Evolutionary conservation across 805 yeast species (phyloP), one percentile per base, ranked within the genome.

Genomic region (Sporopachydermia lactativora): DNA sequence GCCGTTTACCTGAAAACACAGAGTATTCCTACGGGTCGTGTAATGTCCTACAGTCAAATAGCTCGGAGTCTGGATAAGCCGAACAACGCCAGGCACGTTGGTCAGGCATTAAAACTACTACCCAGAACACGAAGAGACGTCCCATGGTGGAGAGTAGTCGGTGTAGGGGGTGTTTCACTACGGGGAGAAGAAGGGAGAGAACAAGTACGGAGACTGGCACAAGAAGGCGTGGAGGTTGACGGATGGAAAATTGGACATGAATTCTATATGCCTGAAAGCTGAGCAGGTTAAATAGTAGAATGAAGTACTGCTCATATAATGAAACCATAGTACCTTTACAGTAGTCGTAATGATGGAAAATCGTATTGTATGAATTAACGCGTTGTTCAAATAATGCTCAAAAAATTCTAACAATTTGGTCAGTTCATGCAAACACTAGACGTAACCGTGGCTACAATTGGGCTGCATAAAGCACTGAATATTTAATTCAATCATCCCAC

Each of bases 61-160:
- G 92, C 92, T 0, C 67, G 68, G 44, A 57, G 80, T 5, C 62
- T 79, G 0, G 69, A 67, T 19, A 62, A 68, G 39, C 92, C 94
- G 0, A 68, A 62, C 39, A 77, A 80, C 47, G 66, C 92, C 1
- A 62, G 94, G 4, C 85, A 74, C 44, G 92, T 81, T 1, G 94
- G 94, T 0, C 68, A 70, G 19, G 71, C 86, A 0, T 59, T 82
- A 44, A 82, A 81, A 55, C 61, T 70, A 38, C 61, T 74, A 11
- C 64, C 66, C 1, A 19, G 49, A 47, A 13, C 47, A 43, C 2
- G 44, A 43, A 15, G 47, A 47, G 60, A 59, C 5, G 68, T 81
- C 11, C 89, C 89, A 3, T 82, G 94, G 94, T 81, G 89, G 89
- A 58, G 94, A 28, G 81, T 82, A 1, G 61, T 82, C 5, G 31